These are phyloP conservation scores for Zizania latifolia DNA, from an alignment of 176 grass and related monocot species.

Conservation along the genomic window DNA sequence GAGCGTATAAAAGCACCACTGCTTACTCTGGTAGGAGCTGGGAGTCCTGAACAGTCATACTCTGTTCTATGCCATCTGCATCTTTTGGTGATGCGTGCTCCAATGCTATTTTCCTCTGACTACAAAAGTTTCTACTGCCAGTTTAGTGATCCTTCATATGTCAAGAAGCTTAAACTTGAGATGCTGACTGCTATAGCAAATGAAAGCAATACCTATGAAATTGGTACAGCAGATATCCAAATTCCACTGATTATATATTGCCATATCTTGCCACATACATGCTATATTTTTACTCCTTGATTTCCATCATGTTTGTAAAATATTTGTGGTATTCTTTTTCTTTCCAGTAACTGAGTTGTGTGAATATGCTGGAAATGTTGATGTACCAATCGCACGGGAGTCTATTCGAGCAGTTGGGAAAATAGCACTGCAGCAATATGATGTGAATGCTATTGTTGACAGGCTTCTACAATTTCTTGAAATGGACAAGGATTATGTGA, in stretches of 20 bases:
- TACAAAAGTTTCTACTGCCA: conserved; percentile 99
- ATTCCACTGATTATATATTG: not conserved
- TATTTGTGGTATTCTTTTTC: conserved; percentile 4
- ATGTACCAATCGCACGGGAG: conserved; percentile 90
- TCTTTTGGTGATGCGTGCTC: conserved; percentile 92
- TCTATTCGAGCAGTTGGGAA: conserved; percentile 98
- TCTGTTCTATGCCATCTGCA: conserved; percentile 92
- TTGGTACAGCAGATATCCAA: conserved; percentile 53
- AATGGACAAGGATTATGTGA: conserved; percentile 99
- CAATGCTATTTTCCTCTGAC: conserved; percentile 95
- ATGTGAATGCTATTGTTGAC: conserved; percentile 97
- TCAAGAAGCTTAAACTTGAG: conserved; percentile 99
- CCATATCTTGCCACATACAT: not conserved
- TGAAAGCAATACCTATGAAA: conserved; percentile 99
- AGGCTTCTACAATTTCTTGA: conserved; percentile 99
- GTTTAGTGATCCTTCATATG: conserved; percentile 93
- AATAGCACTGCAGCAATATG: conserved; percentile 97
- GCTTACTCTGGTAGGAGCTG: conserved; percentile 94
- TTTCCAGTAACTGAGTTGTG: conserved; percentile 87
- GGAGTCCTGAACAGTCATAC: conserved; percentile 98
- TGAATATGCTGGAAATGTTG: conserved; percentile 99
- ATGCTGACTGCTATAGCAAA: conserved; percentile 99
- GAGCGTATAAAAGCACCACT: conserved; percentile 98
- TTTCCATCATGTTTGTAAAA: conserved; percentile 13
- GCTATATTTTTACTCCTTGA: conserved; percentile 20